Percentiles rank a stretch among this genome's conserved stretches.
These are phyloP conservation scores for Mycena citricolor DNA, from an alignment of 1,284 basidiomycete genomes.

Conservation along the genomic window DNA sequence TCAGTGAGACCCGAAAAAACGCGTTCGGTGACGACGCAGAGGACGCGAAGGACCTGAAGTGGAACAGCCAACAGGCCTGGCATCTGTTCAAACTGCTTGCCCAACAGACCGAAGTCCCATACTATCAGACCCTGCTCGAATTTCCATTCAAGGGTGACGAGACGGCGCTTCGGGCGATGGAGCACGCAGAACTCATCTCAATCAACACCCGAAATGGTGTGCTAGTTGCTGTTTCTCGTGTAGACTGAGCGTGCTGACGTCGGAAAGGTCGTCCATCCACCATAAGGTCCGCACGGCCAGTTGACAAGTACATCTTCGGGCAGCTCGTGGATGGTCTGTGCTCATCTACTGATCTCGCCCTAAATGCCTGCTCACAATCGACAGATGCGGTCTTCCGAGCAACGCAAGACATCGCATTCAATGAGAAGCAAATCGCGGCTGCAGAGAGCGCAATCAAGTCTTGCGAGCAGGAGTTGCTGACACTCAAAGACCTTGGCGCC, in stretches of 20 bases:
- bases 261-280: constrained; percentile 85
- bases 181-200: constrained; percentile 86
- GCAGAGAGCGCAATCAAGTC: constrained; percentile 66
- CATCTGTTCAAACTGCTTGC: constrained; percentile 76
- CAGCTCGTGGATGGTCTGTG: constrained; percentile 70
- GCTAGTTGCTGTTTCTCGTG: constrained; percentile 1
- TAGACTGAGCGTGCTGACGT: too few relatives aligned
- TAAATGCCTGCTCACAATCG: constrained; percentile 6
- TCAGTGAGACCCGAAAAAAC: constrained; percentile 85
- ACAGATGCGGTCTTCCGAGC: constrained; percentile 81
- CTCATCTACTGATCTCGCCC: background rate
- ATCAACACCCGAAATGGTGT: constrained; percentile 76
- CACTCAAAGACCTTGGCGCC: constrained; percentile 58
- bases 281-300: constrained; percentile 88
- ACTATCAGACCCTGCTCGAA: constrained; percentile 80
- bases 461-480: constrained; percentile 76
- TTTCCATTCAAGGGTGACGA: constrained; percentile 95
- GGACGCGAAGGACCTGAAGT: constrained; percentile 80
- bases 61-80: constrained; percentile 91
- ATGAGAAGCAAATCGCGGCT: constrained; percentile 68
- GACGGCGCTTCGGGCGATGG: constrained; percentile 77
- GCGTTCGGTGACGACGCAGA: constrained; percentile 92
- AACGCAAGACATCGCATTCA: constrained; percentile 79
- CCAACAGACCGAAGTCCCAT: constrained; percentile 73
- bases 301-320: constrained; percentile 85